phyloP scores from a whole-genome alignment of 768 basidiomycete genomes.

The Russula foetens region DNA sequence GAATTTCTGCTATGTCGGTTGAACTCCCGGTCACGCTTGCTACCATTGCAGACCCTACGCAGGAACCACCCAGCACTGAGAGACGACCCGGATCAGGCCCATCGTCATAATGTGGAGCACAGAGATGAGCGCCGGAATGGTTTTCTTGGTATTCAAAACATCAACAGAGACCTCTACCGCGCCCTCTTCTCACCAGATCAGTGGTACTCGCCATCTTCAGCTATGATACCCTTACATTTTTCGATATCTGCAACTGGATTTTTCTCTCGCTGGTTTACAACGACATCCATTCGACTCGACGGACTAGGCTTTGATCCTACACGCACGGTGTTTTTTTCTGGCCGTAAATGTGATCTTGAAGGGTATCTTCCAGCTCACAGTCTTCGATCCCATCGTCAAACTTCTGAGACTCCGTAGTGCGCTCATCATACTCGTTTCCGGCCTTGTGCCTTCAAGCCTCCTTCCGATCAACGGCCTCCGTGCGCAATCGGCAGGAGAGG shows the following conservation, averaged over 20 bases:
- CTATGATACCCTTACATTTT: background rate
- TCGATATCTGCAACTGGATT: background rate
- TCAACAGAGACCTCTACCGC: background rate
- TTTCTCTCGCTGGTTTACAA: background rate
- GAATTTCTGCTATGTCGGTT: slow-evolving; percentile 28
- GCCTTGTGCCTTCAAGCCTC: too few species aligned
- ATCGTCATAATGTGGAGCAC: background rate
- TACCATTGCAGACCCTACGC: slow-evolving; percentile 8
- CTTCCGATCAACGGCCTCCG: too few species aligned
- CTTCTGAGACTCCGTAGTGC: too few species aligned
- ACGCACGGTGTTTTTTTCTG: too few species aligned
- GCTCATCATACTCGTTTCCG: too few species aligned
- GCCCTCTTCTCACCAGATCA: background rate
- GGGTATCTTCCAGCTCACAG: too few species aligned
- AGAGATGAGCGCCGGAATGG: background rate
- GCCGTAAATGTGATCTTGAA: too few species aligned
- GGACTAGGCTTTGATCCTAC: too few species aligned
- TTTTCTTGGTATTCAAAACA: background rate
- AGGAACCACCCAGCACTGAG: background rate
- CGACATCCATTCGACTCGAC: too few species aligned
- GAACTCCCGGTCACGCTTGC: slow-evolving; percentile 30
- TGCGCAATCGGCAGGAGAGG: too few species aligned
- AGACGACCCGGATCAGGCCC: too few species aligned
- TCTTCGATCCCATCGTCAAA: too few species aligned
- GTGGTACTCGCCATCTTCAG: background rate